phyloP scores from a whole-genome alignment of 768 basidiomycete species.

The Tulasnella sp. region DNA sequence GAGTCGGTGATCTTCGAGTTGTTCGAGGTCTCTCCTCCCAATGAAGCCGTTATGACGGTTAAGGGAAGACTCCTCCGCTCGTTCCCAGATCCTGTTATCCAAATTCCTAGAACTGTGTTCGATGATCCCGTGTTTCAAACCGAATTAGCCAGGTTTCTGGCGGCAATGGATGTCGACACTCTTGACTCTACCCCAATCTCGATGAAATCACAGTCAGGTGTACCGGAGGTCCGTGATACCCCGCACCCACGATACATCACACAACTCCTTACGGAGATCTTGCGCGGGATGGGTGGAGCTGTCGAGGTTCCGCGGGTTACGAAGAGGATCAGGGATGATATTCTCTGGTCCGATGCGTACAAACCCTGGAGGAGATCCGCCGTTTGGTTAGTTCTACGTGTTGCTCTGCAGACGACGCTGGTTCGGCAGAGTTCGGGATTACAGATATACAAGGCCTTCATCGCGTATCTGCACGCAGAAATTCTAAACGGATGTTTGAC shows the following conservation, averaged over 20 bases:
- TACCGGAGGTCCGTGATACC: constrained; percentile 30
- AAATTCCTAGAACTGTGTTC: no score
- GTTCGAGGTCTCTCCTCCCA: no score
- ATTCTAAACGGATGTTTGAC: constrained; percentile 22
- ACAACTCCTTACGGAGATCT: constrained; percentile 36
- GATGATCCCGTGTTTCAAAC: constrained; percentile 25
- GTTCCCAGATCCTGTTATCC: no score
- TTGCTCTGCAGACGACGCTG: constrained; percentile 29
- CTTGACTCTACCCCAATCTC: constrained; percentile 29
- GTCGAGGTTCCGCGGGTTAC: constrained; percentile 22
- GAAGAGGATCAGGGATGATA: constrained; percentile 38
- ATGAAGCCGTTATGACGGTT: no score
- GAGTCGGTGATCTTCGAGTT: no score
- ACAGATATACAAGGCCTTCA: constrained; percentile 41
- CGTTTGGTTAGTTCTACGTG: constrained; percentile 38
- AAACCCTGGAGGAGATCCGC: constrained; percentile 40
- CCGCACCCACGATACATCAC: constrained; percentile 38
- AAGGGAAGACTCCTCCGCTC: no score
- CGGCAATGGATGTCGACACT: constrained; percentile 26
- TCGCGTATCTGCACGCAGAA: constrained; percentile 30
- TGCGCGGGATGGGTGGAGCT: constrained; percentile 29
- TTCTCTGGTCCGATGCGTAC: constrained; percentile 29
- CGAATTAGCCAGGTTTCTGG: constrained; percentile 31
- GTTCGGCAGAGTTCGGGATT: constrained; percentile 4
- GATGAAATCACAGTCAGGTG: constrained; percentile 24